A percentile compares a stretch with the other conserved stretches of the same genome.
phyloP scores from a whole-genome alignment of 2,329 filamentous ascomycete species.

The Colletotrichum cereale region DNA sequence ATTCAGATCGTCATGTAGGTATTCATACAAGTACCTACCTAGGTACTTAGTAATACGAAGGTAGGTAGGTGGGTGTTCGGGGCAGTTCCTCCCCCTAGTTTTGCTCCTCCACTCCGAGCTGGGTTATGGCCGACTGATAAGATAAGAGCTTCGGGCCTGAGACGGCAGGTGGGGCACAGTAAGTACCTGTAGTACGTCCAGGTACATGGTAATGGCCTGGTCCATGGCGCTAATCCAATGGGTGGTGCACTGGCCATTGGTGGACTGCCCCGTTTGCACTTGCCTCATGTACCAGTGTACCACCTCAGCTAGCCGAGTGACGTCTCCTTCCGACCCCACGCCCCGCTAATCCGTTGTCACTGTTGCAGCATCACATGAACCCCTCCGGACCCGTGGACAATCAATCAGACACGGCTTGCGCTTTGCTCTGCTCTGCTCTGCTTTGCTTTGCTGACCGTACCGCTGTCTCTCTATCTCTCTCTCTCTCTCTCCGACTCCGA shows the following conservation, averaged over 20 bases:
- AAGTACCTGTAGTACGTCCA: fast-evolving
- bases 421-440: neutral
- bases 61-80: too few species aligned
- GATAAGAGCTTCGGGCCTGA: conserved; percentile 34
- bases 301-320: conserved; percentile 29
- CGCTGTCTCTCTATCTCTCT: neutral
- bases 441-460: neutral
- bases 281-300: neutral
- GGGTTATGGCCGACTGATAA: conserved; percentile 18
- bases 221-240: neutral
- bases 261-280: neutral
- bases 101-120: neutral
- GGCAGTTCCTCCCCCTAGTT: neutral
- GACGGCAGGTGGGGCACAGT: conserved; percentile 5
- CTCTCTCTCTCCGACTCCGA: neutral
- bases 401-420: neutral
- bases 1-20: neutral
- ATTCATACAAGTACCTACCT: neutral
- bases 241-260: neutral
- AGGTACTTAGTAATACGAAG: too few species aligned
- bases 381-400: conserved; percentile 36
- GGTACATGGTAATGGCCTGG: neutral
- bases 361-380: conserved; percentile 41
- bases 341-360: conserved; percentile 38
- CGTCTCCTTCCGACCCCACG: conserved; percentile 33